Evolutionary conservation across 441 rosid genomes (phyloP).

Genomic region (Pelargonium fulgidum): DNA sequence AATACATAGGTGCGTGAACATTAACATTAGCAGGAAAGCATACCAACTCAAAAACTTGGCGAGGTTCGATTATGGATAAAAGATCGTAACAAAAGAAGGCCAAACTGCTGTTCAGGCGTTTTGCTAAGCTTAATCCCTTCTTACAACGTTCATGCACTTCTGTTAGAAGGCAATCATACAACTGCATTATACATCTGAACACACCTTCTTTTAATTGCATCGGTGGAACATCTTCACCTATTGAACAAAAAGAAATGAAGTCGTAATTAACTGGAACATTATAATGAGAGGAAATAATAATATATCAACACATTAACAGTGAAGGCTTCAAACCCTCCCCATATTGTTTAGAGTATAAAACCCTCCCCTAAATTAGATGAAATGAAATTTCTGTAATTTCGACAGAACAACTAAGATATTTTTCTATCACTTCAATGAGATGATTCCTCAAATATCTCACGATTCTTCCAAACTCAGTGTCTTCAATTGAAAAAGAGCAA

Average conservation of each 20-base stretch:
- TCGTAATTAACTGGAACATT: not conserved
- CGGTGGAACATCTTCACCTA: conserved; percentile 97
- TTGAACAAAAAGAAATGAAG: conserved; percentile 18
- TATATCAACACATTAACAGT: too few relatives aligned
- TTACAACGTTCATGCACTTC: conserved; percentile 99
- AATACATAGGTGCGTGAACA: conserved; percentile 10
- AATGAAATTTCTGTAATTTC: too few relatives aligned
- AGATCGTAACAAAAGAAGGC: conserved; percentile 99
- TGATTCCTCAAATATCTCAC: too few relatives aligned
- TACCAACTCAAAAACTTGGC: conserved; percentile 98
- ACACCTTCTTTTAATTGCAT: conserved; percentile 97
- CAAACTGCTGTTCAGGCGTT: conserved; percentile 94
- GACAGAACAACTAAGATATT: too few relatives aligned
- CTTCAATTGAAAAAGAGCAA: too few relatives aligned
- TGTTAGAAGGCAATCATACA: conserved; percentile 93
- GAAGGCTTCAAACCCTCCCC: too few relatives aligned
- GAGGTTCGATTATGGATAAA: conserved; percentile 88
- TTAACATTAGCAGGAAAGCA: conserved; percentile 23
- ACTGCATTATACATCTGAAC: conserved; percentile 83
- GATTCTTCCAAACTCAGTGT: too few relatives aligned
- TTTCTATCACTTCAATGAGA: too few relatives aligned
- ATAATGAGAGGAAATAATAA: not conserved
- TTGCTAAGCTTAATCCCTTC: conserved; percentile 94
- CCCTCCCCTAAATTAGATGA: too few relatives aligned
- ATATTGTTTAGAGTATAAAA: too few relatives aligned